Evolutionary conservation across 2,329 filamentous ascomycete species (phyloP).

Genomic region (Colletotrichum lini): DNA sequence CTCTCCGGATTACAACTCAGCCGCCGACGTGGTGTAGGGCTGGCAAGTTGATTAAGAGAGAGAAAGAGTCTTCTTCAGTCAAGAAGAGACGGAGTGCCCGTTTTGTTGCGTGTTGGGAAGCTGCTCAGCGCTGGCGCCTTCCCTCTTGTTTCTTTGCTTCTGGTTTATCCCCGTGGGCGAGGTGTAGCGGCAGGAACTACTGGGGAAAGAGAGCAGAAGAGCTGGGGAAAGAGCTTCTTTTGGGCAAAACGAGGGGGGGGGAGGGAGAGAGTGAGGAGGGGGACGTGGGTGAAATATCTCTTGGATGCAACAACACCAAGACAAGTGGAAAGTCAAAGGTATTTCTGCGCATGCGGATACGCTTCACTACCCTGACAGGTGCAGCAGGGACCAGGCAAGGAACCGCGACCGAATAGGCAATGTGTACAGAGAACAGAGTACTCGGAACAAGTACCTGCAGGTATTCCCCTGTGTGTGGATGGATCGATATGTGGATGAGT

Average conservation of each 20-base stretch:
- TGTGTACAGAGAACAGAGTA: constrained; percentile 1
- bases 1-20: background rate
- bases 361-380: constrained; percentile 5
- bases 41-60: background rate
- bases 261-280: background rate
- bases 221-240: constrained; percentile 24
- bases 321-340: constrained; percentile 2
- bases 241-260: constrained; percentile 3
- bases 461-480: no score
- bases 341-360: background rate
- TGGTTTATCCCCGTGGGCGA: constrained; percentile 18
- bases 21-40: background rate
- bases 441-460: background rate
- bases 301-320: constrained; percentile 11
- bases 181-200: constrained; percentile 6
- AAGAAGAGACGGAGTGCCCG: constrained; percentile 11
- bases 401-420: constrained; percentile 20
- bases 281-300: constrained; percentile 38
- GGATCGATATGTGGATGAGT: background rate
- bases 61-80: background rate
- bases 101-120: background rate
- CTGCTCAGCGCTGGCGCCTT: background rate
- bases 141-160: background rate
- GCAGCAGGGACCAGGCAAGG: constrained; percentile 22
- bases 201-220: constrained; percentile 32